Conservation (phyloP, 2,329 filamentous ascomycete genomes). For the Talaromyces sp. region DNA sequence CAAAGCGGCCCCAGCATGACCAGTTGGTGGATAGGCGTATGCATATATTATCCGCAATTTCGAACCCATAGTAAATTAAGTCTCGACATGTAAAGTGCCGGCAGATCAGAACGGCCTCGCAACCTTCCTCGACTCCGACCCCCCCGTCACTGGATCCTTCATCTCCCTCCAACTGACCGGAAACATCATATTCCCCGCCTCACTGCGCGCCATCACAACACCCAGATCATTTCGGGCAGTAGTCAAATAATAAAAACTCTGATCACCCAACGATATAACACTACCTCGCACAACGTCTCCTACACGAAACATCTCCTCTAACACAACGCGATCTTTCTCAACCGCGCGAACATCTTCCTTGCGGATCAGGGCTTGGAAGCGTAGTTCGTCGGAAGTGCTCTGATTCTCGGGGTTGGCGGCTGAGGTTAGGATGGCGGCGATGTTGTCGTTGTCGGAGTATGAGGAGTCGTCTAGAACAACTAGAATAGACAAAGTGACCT, state of each 20-base stretch:
- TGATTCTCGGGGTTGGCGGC: constrained; percentile 41
- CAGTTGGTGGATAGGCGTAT: background rate
- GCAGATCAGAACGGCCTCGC: constrained; percentile 73
- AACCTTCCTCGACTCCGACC: constrained; percentile 80
- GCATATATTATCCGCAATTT: background rate
- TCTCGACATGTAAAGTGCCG: background rate
- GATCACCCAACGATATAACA: constrained; percentile 88
- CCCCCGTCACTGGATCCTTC: constrained; percentile 73
- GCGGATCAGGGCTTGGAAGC: constrained; percentile 78
- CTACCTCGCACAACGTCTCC: constrained; percentile 86
- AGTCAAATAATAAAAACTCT: constrained; percentile 91
- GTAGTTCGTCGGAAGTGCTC: constrained; percentile 57
- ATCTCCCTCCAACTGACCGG: constrained; percentile 96
- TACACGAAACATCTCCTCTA: constrained; percentile 85
- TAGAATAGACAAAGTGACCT: constrained; percentile 82
- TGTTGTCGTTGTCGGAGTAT: constrained; percentile 37
- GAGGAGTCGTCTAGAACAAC: constrained; percentile 58
- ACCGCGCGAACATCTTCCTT: constrained; percentile 90
- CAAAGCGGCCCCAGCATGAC: background rate
- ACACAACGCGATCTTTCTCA: constrained; percentile 90
- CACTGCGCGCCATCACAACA: constrained; percentile 88
- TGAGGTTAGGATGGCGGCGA: constrained; percentile 36
- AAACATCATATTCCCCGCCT: constrained; percentile 84
- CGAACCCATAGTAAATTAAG: background rate
- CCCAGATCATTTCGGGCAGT: constrained; percentile 89